These are phyloP conservation scores for Naegleria gruberi DNA, from an alignment of 208 protist species.

Conservation along the genomic window DNA sequence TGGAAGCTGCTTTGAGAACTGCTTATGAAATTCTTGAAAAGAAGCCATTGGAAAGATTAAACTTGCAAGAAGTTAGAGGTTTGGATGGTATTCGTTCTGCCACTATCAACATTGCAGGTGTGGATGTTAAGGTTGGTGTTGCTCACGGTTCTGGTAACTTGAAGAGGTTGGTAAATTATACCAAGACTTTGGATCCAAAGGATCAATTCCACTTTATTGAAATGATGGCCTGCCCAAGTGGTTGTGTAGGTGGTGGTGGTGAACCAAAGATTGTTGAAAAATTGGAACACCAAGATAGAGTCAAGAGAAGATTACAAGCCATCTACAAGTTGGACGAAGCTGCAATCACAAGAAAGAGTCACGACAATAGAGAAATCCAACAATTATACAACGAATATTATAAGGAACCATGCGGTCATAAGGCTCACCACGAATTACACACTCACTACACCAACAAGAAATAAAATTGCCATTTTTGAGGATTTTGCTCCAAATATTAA, in stretches of 20 bases:
- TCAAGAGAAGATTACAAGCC: neutral
- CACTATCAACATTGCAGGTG: slow-evolving; percentile 35
- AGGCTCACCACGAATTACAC: neutral
- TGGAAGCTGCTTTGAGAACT: neutral
- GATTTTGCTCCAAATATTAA: no score
- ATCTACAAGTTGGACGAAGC: neutral
- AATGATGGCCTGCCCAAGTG: slow-evolving; percentile 92
- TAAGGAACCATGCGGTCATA: neutral
- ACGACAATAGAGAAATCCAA: neutral
- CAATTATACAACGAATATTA: neutral
- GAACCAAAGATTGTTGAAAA: slow-evolving; percentile 45
- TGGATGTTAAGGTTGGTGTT: slow-evolving; percentile 48
- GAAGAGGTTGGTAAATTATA: slow-evolving; percentile 88
- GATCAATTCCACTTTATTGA: slow-evolving; percentile 79
- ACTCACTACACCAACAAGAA: no score
- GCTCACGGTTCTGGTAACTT: slow-evolving; percentile 96
- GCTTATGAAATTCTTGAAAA: slow-evolving; percentile 35
- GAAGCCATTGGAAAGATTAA: slow-evolving; percentile 31
- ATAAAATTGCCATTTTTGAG: no score
- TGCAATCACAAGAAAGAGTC: neutral
- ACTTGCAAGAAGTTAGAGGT: slow-evolving; percentile 48
- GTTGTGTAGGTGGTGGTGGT: slow-evolving; percentile 92
- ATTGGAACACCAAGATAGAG: neutral
- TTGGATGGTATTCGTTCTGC: neutral
- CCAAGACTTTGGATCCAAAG: slow-evolving; percentile 45